These are phyloP conservation scores for Mayamaea pseudoterrestris DNA, from an alignment of 108 stramenopile species.

Conservation along the genomic window DNA sequence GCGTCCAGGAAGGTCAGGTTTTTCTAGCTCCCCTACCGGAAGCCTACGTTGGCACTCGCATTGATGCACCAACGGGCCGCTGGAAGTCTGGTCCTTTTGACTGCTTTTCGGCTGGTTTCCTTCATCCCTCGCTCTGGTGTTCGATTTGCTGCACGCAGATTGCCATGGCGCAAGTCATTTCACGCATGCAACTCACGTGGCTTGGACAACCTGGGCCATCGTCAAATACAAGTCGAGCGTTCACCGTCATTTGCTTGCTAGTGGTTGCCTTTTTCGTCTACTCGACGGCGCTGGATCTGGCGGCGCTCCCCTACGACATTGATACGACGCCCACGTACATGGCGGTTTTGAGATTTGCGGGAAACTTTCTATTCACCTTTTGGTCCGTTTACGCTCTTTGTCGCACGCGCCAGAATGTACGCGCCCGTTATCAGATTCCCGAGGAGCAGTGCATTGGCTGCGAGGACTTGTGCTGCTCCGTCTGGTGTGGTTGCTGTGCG, in stretches of 20 bases:
- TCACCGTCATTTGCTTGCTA: slow-evolving; percentile 47
- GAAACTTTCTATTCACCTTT: slow-evolving; percentile 42
- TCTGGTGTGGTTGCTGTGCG: slow-evolving; percentile 66
- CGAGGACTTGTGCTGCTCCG: slow-evolving; percentile 64
- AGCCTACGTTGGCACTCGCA: slow-evolving; percentile 20
- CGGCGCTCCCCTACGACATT: slow-evolving; percentile 17
- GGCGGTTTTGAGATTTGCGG: slow-evolving; percentile 30
- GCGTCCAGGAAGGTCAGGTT: slow-evolving; percentile 63
- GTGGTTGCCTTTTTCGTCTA: slow-evolving; percentile 40
- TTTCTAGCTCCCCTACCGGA: slow-evolving; percentile 51
- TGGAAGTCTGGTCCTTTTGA: slow-evolving; percentile 78
- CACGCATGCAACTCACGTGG: slow-evolving; percentile 71
- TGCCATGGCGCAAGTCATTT: slow-evolving; percentile 73
- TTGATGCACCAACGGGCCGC: slow-evolving; percentile 51
- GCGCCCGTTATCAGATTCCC: slow-evolving; percentile 69
- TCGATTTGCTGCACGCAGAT: slow-evolving; percentile 56
- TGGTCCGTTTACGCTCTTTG: slow-evolving; percentile 64
- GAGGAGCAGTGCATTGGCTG: slow-evolving; percentile 45
- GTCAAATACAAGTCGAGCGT: slow-evolving; percentile 38
- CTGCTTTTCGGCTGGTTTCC: slow-evolving; percentile 38
- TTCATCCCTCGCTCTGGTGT: slow-evolving; percentile 60
- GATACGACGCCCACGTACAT: slow-evolving; percentile 19
- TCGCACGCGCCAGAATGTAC: slow-evolving; percentile 50
- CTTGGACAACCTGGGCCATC: slow-evolving; percentile 44
- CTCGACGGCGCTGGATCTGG: slow-evolving; percentile 33